phyloP scores from a whole-genome alignment of 441 rosid species.

The Populus hybrid region DNA sequence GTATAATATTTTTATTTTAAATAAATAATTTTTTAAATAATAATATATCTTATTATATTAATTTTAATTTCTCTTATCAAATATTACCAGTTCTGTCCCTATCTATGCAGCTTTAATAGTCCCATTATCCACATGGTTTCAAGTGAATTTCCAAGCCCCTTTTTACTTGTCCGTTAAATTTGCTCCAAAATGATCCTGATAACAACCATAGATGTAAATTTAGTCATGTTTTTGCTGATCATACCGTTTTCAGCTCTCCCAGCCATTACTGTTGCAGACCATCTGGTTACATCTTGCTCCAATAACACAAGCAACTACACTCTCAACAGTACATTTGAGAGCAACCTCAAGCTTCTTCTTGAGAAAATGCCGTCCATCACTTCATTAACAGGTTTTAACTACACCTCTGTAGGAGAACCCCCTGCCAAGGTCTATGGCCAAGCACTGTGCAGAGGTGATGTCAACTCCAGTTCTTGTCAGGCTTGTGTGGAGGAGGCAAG shows the following conservation, averaged over 20 bases:
- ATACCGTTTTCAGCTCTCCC: neutral
- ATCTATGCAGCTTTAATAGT: too few species aligned
- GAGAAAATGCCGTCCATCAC: conserved; percentile 13
- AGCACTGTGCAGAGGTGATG: neutral
- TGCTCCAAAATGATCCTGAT: neutral
- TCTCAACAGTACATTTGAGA: neutral
- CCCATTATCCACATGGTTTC: neutral
- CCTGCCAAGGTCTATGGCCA: conserved; percentile 20
- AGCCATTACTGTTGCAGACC: neutral
- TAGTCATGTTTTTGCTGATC: neutral
- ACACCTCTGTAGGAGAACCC: conserved; percentile 20
- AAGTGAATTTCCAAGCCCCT: neutral
- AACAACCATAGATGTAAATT: neutral
- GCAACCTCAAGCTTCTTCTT: conserved; percentile 19
- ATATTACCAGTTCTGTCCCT: too few species aligned
- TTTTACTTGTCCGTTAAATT: neutral
- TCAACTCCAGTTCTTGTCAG: neutral
- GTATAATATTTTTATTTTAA: too few species aligned
- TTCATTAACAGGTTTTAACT: conserved; percentile 21
- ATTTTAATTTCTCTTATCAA: too few species aligned
- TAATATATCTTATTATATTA: too few species aligned
- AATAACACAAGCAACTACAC: neutral
- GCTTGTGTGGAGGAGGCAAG: neutral
- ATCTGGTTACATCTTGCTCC: neutral
- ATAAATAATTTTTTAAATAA: too few species aligned